phyloP scores from a whole-genome alignment of 768 basidiomycete species.

The Coprinellus micaceus region DNA sequence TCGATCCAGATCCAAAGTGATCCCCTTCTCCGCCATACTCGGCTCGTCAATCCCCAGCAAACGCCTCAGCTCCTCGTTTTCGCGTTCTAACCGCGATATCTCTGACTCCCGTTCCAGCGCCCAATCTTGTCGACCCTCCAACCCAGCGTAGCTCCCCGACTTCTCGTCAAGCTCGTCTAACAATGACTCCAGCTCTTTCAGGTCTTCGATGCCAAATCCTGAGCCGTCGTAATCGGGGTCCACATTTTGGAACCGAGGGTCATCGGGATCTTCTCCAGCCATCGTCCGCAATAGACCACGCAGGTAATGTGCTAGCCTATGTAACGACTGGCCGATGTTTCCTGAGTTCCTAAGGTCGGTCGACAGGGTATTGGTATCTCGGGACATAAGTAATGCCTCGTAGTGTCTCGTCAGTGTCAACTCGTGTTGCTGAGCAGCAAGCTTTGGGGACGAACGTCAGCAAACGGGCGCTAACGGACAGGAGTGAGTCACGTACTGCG shows the following conservation, averaged over 20 bases:
- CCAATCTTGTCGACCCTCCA: slow-evolving; percentile 68
- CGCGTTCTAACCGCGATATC: slow-evolving; percentile 73
- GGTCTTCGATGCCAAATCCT: slow-evolving; percentile 26
- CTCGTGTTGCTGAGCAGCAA: slow-evolving; percentile 91
- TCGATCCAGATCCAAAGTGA: slow-evolving; percentile 49
- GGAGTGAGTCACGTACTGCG: slow-evolving; percentile 53
- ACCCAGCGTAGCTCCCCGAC: slow-evolving; percentile 25
- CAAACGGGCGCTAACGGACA: slow-evolving; percentile 5
- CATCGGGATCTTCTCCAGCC: slow-evolving; percentile 59
- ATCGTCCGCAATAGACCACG: slow-evolving; percentile 70
- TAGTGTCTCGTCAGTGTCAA: slow-evolving; percentile 86
- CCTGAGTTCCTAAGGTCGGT: slow-evolving; percentile 56
- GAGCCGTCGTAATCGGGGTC: slow-evolving; percentile 36
- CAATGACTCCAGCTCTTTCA: slow-evolving; percentile 39
- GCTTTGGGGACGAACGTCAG: slow-evolving; percentile 38
- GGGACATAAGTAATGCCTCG: slow-evolving; percentile 70
- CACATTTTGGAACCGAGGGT: slow-evolving; percentile 20
- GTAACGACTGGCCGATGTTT: slow-evolving; percentile 61
- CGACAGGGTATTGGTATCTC: slow-evolving; percentile 54
- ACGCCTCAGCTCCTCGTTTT: slow-evolving; percentile 77
- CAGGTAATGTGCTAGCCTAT: slow-evolving; percentile 66
- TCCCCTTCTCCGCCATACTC: slow-evolving; percentile 48
- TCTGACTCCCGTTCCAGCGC: slow-evolving; percentile 84
- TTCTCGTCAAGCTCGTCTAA: slow-evolving; percentile 40
- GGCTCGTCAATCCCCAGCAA: slow-evolving; percentile 70